Conservation (phyloP, 1,284 basidiomycete species). For the Pyrrhoderma lamaoense region DNA sequence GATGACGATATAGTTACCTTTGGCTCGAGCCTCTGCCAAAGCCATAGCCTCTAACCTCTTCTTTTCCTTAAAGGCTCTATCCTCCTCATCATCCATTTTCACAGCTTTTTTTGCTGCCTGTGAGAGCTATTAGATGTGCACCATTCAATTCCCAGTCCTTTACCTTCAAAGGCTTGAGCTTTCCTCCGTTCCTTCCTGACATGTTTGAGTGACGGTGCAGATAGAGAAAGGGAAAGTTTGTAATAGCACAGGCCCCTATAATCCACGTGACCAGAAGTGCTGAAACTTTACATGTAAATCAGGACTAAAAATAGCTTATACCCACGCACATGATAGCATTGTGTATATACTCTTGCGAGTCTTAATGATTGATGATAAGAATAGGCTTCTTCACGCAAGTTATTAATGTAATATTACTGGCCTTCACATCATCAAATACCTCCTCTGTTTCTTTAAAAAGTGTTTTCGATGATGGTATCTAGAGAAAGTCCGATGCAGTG, state of each 20-base stretch:
- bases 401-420: no score
- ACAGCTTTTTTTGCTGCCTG: constrained; percentile 75
- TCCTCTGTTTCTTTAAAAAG: no score
- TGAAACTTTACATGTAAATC: no score
- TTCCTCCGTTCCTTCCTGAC: constrained; percentile 72
- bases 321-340: no score
- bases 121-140: not conserved
- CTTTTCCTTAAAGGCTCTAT: constrained; percentile 63
- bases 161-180: constrained; percentile 71
- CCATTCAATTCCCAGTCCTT: not conserved
- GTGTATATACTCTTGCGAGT: no score
- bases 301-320: no score
- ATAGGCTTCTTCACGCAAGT: no score
- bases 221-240: not conserved
- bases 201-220: constrained; percentile 29
- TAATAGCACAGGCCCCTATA: not conserved
- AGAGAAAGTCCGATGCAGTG: constrained; percentile 17
- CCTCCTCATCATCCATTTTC: constrained; percentile 64
- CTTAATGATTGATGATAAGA: no score
- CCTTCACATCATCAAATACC: no score
- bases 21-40: constrained; percentile 57
- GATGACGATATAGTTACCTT: constrained; percentile 38
- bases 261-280: no score
- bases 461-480: no score
- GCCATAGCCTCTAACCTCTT: constrained; percentile 66